A percentile compares a stretch with the other conserved stretches of the same genome.
Conservation (phyloP, 352 stramenopile species). For the Globisporangium spinosum region DNA sequence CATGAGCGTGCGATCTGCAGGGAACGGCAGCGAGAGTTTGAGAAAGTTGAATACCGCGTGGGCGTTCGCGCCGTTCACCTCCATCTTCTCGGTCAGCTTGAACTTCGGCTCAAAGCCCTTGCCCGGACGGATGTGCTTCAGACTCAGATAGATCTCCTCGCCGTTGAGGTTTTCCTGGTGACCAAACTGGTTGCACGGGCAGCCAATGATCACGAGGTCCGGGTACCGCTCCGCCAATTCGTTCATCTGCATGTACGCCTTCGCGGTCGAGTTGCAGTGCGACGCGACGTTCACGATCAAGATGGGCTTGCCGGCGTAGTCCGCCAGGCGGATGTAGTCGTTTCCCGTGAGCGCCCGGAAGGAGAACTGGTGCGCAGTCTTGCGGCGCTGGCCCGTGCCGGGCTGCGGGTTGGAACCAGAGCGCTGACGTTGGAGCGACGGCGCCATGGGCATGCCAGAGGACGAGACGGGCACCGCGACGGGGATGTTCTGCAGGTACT, state of each 20-base stretch:
- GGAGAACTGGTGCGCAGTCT: slow-evolving; percentile 72
- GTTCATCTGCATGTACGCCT: slow-evolving; percentile 71
- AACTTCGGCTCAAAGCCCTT: slow-evolving; percentile 71
- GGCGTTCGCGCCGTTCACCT: slow-evolving; percentile 77
- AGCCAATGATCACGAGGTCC: slow-evolving; percentile 67
- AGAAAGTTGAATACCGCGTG: slow-evolving; percentile 81
- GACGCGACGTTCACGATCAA: slow-evolving; percentile 80
- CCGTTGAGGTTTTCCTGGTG: slow-evolving; percentile 82
- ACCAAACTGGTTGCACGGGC: slow-evolving; percentile 79
- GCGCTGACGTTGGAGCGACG: slow-evolving; percentile 31
- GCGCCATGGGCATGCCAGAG: slow-evolving; percentile 15
- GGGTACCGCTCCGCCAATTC: slow-evolving; percentile 58
- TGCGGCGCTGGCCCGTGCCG: slow-evolving; percentile 25
- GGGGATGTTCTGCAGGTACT: slow-evolving; percentile 48
- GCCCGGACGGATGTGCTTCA: slow-evolving; percentile 69
- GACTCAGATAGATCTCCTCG: slow-evolving; percentile 72
- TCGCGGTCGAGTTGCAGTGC: slow-evolving; percentile 77
- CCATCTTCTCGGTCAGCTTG: slow-evolving; percentile 71
- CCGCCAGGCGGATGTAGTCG: slow-evolving; percentile 59
- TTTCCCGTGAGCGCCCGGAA: slow-evolving; percentile 62
- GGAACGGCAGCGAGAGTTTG: slow-evolving; percentile 62
- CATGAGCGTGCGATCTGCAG: slow-evolving; percentile 68
- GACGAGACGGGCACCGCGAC: slow-evolving; percentile 52
- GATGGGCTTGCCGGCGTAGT: slow-evolving; percentile 60
- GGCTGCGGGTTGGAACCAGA: slow-evolving; percentile 13